phyloP scores from a whole-genome alignment of 2,329 filamentous ascomycete genomes.

The Fusarium anguioides region DNA sequence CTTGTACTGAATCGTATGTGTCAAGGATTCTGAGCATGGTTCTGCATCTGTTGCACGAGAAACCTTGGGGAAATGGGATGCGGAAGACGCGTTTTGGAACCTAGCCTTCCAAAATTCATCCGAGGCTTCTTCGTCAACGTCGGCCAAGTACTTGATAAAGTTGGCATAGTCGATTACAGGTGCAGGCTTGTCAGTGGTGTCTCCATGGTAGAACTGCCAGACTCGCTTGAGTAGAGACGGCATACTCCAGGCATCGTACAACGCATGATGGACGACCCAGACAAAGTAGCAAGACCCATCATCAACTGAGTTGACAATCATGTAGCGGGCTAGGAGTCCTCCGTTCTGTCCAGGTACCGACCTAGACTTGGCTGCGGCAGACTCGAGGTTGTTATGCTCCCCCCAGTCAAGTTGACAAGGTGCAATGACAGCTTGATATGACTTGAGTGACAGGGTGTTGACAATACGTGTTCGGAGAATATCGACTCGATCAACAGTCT shows the following conservation, averaged over 20 bases:
- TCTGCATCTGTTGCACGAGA: background rate
- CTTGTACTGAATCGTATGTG: background rate
- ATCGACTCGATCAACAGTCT: slow-evolving; percentile 22
- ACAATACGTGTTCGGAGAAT: slow-evolving; percentile 44
- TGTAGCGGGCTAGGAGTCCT: slow-evolving; percentile 17
- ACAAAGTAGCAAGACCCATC: slow-evolving; percentile 18
- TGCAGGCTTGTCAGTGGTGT: fast-evolving
- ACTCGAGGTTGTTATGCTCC: background rate
- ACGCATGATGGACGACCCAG: slow-evolving; percentile 35
- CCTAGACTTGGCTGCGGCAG: background rate
- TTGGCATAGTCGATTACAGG: slow-evolving; percentile 14
- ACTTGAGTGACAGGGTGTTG: slow-evolving; percentile 23
- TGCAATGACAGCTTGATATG: slow-evolving; percentile 32
- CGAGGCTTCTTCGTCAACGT: slow-evolving; percentile 6
- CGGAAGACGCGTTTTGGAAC: background rate
- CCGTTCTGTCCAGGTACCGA: slow-evolving; percentile 28
- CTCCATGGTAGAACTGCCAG: slow-evolving; percentile 6
- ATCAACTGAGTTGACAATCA: background rate
- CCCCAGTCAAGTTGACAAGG: slow-evolving; percentile 27
- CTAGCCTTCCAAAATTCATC: slow-evolving; percentile 27
- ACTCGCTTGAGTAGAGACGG: slow-evolving; percentile 23
- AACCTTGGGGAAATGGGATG: slow-evolving; percentile 21
- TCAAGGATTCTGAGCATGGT: background rate
- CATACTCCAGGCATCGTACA: slow-evolving; percentile 44
- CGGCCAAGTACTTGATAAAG: slow-evolving; percentile 28